Conservation (phyloP, 2,329 filamentous ascomycete genomes). For the Trichophyton simii region DNA sequence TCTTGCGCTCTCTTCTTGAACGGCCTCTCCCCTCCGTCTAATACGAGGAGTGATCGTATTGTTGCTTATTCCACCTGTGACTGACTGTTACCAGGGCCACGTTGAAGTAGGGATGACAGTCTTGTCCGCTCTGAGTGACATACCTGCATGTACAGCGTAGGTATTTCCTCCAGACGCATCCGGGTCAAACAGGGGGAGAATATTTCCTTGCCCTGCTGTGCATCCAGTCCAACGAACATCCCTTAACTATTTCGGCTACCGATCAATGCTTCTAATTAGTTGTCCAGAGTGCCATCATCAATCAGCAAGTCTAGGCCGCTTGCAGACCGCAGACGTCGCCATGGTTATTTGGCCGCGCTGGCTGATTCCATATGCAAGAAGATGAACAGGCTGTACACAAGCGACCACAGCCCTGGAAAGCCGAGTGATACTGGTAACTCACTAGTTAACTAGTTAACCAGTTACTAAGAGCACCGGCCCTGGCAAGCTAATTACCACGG, state of each 20-base stretch:
- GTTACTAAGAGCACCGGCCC: not conserved
- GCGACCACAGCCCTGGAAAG: not conserved
- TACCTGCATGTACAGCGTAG: not conserved
- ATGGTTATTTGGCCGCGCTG: too few species aligned
- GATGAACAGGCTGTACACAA: too few species aligned
- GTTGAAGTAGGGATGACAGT: constrained; percentile 1
- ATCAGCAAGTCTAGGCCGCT: too few species aligned
- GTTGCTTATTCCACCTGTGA: constrained; percentile 1
- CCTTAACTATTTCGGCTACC: not conserved
- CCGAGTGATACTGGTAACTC: not conserved
- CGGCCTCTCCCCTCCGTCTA: not conserved
- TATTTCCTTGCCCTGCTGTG: not conserved
- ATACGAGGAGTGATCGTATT: not conserved
- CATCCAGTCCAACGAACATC: not conserved
- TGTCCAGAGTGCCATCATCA: not conserved
- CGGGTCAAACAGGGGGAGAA: not conserved
- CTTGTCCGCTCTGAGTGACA: not conserved
- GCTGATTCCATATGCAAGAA: too few species aligned
- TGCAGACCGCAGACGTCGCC: too few species aligned
- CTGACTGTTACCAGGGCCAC: not conserved
- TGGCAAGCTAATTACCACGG: not conserved
- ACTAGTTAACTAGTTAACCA: too few species aligned
- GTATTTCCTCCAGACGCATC: not conserved
- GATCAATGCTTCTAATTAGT: not conserved
- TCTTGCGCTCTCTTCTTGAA: not conserved